Base-by-base conservation (phyloP, 1,284 basidiomycete species). In the Inonotus obliquus region DNA sequence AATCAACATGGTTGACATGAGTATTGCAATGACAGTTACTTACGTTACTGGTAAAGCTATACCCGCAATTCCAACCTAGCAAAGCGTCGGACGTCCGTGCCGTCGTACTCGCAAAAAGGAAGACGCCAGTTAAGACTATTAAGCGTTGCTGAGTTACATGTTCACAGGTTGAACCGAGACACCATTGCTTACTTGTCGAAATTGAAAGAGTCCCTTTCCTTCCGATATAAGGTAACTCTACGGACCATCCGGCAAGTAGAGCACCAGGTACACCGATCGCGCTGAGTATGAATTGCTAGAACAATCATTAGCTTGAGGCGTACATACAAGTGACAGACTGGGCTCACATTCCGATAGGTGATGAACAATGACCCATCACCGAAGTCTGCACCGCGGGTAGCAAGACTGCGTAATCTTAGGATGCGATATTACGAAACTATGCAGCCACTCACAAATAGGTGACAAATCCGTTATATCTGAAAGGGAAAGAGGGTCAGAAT, bases 31-130 rank as follows among this genome's bases (percentile, higher is more conserved):
- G 54, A 4, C 54, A 47, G 9, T 39, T n/a, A 67, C 74, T 63
- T 61, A 77, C 78, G 67, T 88, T 86, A 64, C 84, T 85, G 32
- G 78, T 79, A 68, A 88, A 84, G 13, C 80, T 81, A 65, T 85
- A 85, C 38, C 79, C 83, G 65, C 82, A 86, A 65, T 86, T 86
- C 81, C 83, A 87, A 25, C 84, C 86, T 67, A 87, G 81, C 67
- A 93, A 72, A 69, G 87, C 76, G 74, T 81, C 73, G 1, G 85
- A 86, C 11, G 81, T 83, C 49, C 85, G 78, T 9, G 89, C 84
- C 1, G 87, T 89, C 7, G 87, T 90, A 54, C 85, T 85, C 52
- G 79, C 81, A 63, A 91, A 84, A 60, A 91, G 80, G 72, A 90
- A 91, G 5, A 81, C 76, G 6, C 89, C 89, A 5, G 87, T 91